Evolutionary conservation across 1,284 basidiomycete genomes (phyloP).

Genomic region (Moesziomyces sp.): DNA sequence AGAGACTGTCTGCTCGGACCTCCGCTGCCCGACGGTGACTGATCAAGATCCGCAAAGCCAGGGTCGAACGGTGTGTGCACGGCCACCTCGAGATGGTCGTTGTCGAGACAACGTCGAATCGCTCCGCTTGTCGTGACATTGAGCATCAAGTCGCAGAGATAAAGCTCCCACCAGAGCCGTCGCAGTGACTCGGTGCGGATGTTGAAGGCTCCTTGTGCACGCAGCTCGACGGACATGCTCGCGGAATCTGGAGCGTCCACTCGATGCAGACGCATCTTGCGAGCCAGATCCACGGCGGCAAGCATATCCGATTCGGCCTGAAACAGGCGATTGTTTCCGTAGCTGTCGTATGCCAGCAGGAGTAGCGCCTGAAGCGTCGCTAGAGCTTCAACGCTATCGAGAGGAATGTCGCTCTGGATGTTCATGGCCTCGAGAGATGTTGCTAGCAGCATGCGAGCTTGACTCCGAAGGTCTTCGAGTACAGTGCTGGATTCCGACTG

Average conservation of each 20-base stretch:
- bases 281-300: conserved; percentile 6
- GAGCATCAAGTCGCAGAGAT: conserved; percentile 19
- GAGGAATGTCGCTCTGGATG: not conserved
- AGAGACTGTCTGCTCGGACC: conserved; percentile 3
- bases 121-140: conserved; percentile 16
- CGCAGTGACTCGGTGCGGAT: conserved; percentile 4
- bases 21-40: not conserved
- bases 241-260: conserved; percentile 3
- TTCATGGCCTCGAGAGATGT: not conserved
- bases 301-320: conserved; percentile 5
- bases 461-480: conserved; percentile 3
- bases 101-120: conserved; percentile 4
- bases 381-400: conserved; percentile 9
- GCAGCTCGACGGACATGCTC: not conserved
- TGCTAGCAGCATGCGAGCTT: conserved; percentile 1
- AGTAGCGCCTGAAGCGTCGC: conserved; percentile 2
- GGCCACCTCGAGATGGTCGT: conserved; percentile 4
- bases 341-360: conserved; percentile 16
- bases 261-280: conserved; percentile 5
- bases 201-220: too few species aligned
- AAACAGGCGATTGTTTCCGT: conserved; percentile 4
- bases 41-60: not conserved
- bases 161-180: conserved; percentile 18
- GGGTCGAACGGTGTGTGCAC: conserved; percentile 16
- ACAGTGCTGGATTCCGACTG: not conserved